Evolutionary conservation across 495 filamentous ascomycete genomes (phyloP), one percentile per base, ranked within the genome.

Genomic region (Penicillium taxi): DNA sequence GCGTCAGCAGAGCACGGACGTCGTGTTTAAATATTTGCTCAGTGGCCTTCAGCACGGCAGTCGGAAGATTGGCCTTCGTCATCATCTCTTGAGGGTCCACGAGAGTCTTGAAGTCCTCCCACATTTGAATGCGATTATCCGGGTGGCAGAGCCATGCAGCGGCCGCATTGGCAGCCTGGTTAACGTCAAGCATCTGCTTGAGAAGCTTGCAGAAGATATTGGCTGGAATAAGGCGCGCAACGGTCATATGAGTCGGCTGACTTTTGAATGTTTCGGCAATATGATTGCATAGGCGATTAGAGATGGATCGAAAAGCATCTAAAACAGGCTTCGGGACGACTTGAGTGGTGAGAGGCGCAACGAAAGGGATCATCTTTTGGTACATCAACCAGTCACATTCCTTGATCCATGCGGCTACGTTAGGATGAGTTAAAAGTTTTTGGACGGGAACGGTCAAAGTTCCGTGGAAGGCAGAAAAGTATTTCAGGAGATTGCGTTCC

Each of bases 391-490:
- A 90, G 47, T 98, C 91, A 48, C 86, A 94, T 53, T 93, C 82
- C 48, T 86, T 82, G 44, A 98, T 93, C 91, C 91, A 98, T 2
- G 82, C 76, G 9, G 87, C 84, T 32, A 98, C 67, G 37, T 73
- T 77, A 2, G 82, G 83, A 47, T 91, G 77, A 5, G 80, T 77
- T 41, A 98, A 79, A 8, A 98, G 72, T 60, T 90, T 96, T 62
- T 95, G 89, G n/a, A 95, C 87, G 3, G 93, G 93, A 54, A 94
- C 88, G 11, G 91, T 96, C 48, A 98, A 70, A 2, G 87, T 95
- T 36, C 91, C 93, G 44, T 93, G 84, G 59, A 96, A 96, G 6
- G 90, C 90, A 22, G 82, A 84, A 58, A 93, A 94, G n/a, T 94
- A 80, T 47, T 89, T 84, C 50, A 94, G 86, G 49, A 98, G 89